Evolutionary conservation across 1,139 yeast species (phyloP), one percentile per base, ranked within the genome.

Genomic region (Debaryomycetaceae sp.): DNA sequence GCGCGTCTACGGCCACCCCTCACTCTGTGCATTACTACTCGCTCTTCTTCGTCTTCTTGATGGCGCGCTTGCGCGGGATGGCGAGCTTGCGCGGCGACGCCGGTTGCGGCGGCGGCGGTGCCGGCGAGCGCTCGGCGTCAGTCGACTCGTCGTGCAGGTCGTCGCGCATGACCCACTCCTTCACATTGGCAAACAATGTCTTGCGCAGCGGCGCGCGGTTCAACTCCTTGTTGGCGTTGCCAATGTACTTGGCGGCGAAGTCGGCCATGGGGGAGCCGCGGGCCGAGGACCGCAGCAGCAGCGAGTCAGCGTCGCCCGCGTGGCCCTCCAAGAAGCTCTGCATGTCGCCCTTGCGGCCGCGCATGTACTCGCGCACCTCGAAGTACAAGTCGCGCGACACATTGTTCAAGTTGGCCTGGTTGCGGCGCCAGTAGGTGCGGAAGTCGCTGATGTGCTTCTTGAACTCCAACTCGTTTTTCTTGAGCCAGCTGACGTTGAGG

Each of bases 401-500:
- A 44, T 75, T 78, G 53, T 83, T 84, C 44, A 84, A 60, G 48
- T 78, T 78, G 34, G 67, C 70, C 44, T 75, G 81, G 46, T 83
- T 79, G 53, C 77, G 83, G 58, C 80, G 77, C 75, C 94, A 84
- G 51, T 85, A 81, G 8, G 78, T 75, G 45, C 96, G 71, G 61
- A 91, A 89, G 45, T 88, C 96, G 41, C 66, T 75, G 39, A 91
- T 82, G 50, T 89, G 96, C 46, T 89, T 84, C 56, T 85, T 86
- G 58, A 91, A 75, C 44, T 91, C 98, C 44, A 91, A 70, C 61
- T 91, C 98, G 58, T 91, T 91, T 61, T 91, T 91, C 63, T 91
- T 91, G 48, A 91, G 69, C 97, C 98, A 91, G 29, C 95, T 83
- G 16, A 91, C 97, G 53, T 91, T 91, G 47, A 91, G 74, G 51